Percentiles rank a stretch among this genome's conserved stretches.
Evolutionary conservation across 257 asterid species (phyloP).

Genomic region (Solanum corneliomulleri): DNA sequence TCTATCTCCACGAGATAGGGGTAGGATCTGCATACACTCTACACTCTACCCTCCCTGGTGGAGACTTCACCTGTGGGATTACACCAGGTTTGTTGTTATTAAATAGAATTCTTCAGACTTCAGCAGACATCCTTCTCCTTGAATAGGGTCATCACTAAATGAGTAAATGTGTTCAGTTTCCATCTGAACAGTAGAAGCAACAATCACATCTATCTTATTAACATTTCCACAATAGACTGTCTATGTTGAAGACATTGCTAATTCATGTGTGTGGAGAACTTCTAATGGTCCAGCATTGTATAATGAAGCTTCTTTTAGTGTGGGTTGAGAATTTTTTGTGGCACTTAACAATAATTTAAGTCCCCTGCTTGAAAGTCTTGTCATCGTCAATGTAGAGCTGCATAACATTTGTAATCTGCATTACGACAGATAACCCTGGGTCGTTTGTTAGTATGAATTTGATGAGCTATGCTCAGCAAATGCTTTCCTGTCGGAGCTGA

Average conservation of each 20-base stretch:
- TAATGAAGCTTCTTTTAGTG: not conserved
- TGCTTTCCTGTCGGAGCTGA: not conserved
- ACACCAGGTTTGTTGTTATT: not conserved
- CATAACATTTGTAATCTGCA: not conserved
- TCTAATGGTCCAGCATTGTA: not conserved
- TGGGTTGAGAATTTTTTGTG: not conserved
- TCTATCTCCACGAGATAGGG: not conserved
- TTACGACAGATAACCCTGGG: not conserved
- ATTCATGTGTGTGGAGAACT: not conserved
- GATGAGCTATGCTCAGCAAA: not conserved
- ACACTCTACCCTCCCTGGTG: not conserved
- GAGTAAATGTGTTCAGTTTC: not conserved
- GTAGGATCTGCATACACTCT: not conserved
- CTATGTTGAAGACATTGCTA: not conserved
- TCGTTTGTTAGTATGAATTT: not conserved
- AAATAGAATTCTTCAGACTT: not conserved
- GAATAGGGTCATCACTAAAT: not conserved
- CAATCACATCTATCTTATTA: not conserved
- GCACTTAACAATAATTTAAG: not conserved
- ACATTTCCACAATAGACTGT: not conserved
- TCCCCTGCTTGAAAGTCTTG: not conserved
- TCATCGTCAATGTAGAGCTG: not conserved
- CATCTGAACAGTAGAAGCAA: not conserved
- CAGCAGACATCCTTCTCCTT: not conserved
- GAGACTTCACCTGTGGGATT: not conserved